Percentiles rank a stretch among this genome's conserved stretches.
Conservation (phyloP, 2,329 filamentous ascomycete genomes). For the Macrophomina phaseolina region DNA sequence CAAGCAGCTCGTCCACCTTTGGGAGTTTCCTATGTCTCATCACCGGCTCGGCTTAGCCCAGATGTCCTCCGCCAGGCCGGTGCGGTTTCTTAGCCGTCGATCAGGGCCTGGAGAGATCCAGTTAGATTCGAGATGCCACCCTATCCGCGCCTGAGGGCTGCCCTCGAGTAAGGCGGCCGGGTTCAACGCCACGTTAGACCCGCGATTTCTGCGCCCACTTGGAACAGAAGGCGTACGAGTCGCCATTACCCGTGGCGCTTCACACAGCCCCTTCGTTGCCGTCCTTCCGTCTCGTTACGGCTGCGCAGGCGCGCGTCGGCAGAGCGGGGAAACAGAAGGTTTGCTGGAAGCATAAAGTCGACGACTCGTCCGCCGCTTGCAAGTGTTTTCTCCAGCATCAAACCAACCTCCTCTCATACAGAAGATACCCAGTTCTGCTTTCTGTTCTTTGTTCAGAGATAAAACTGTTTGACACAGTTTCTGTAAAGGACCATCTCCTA, state of each 20-base stretch:
- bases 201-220: conserved; percentile 9
- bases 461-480: conserved; percentile 25
- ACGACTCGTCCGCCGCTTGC: conserved; percentile 1
- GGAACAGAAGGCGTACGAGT: conserved; percentile 21
- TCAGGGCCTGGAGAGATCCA: conserved; percentile 16
- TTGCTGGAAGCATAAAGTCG: conserved; percentile 15
- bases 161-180: not conserved
- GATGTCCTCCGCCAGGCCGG: not conserved
- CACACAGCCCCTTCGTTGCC: conserved; percentile 22
- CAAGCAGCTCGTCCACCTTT: not conserved
- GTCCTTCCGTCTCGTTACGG: not conserved
- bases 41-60: not conserved
- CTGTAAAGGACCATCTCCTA: not conserved
- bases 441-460: conserved; percentile 4
- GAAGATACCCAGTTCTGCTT: conserved; percentile 18
- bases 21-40: not conserved
- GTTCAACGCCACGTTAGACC: not conserved
- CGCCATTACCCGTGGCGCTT: conserved; percentile 1
- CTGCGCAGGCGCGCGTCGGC: not conserved
- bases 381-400: conserved; percentile 18
- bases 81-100: conserved; percentile 10
- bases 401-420: not conserved
- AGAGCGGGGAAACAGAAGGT: conserved; percentile 7
- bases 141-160: not conserved
- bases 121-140: conserved; percentile 15